Evolutionary conservation across 345 rosid genomes (phyloP), one percentile per base, ranked within the genome.

Genomic region (Aegle marmelos): DNA sequence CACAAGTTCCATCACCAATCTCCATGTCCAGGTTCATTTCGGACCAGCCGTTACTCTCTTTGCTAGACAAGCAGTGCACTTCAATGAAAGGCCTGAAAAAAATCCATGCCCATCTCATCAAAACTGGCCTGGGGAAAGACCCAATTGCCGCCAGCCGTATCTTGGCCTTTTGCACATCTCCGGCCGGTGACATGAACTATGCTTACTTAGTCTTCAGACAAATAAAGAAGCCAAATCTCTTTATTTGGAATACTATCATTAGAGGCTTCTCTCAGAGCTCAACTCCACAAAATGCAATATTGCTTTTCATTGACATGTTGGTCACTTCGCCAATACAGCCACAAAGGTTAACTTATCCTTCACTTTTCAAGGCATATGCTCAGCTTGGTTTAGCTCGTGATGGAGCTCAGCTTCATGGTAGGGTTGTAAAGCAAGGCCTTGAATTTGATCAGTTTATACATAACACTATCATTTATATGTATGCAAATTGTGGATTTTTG

Each of bases 251-350:
- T 76, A 85, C 89, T 62, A 85, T 94, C 58, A 88, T 95, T 73
- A 83, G 98, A 53, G 93, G 89, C 58, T 93, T 88, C 85, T 89
- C 91, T 25, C 83, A 76, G n/a, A 91, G 95, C 87, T 88, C 90
- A 3, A 36, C 56, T 22, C 94, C 98, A 2, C 85, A 88, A 58
- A 64, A 36, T 37, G 88, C 97, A 6, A 74, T 95, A 66, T 81
- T 80, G 61, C 73, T 88, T 48, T 91, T 93, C 84, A 62, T 88
- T 64, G 85, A 88, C 19, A 88, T 93, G 97, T 72, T 93, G 76
- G 61, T 69, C n/a, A 37, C 74, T 78, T 79, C 88, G 2, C 72
- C 76, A 36, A 69, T 83, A 61, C 82, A 86, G 57, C 98, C 98
- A 0, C 89, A 87, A 53, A 86, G 89, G 48, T 81, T 90, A 62